phyloP scores from a whole-genome alignment of 108 stramenopile genomes.

The Craspedostauros australis region DNA sequence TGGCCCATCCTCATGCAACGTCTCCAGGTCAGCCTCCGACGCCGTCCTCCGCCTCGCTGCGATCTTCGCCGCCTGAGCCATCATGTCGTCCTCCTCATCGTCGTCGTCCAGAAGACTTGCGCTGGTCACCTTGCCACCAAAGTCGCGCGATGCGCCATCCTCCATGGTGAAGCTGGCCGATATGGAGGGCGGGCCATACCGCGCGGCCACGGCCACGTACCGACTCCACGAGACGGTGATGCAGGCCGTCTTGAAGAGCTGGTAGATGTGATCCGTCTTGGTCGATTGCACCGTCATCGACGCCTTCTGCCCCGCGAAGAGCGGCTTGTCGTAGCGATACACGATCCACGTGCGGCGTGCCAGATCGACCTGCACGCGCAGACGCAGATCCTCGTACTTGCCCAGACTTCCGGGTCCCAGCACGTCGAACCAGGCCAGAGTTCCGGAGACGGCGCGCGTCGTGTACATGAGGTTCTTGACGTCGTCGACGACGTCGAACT shows the following conservation, averaged over 20 bases:
- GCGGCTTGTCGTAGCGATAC: conserved; percentile 22
- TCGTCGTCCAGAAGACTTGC: background rate
- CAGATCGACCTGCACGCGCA: conserved; percentile 20
- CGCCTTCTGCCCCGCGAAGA: conserved; percentile 23
- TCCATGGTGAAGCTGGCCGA: background rate
- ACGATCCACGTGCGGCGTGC: conserved; percentile 20
- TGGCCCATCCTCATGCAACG: no score
- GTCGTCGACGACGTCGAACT: conserved; percentile 30
- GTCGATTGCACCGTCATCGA: background rate
- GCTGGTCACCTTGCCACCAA: background rate
- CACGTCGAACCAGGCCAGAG: conserved; percentile 43
- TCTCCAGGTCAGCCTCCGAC: no score
- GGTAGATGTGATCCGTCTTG: background rate
- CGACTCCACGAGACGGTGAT: conserved; percentile 39
- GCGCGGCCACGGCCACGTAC: conserved; percentile 22
- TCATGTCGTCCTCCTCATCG: background rate
- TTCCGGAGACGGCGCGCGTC: conserved; percentile 32
- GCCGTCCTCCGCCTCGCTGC: no score
- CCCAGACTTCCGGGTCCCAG: conserved; percentile 7
- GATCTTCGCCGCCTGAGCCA: no score
- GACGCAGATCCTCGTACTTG: background rate
- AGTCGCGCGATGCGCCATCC: background rate
- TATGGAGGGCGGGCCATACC: conserved; percentile 33
- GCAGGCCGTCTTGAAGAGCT: conserved; percentile 24
- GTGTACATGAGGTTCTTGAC: conserved; percentile 25